Evolutionary conservation across 306 rosid species (phyloP), one percentile per base, ranked within the genome.

Genomic region (Cicer arietinum): DNA sequence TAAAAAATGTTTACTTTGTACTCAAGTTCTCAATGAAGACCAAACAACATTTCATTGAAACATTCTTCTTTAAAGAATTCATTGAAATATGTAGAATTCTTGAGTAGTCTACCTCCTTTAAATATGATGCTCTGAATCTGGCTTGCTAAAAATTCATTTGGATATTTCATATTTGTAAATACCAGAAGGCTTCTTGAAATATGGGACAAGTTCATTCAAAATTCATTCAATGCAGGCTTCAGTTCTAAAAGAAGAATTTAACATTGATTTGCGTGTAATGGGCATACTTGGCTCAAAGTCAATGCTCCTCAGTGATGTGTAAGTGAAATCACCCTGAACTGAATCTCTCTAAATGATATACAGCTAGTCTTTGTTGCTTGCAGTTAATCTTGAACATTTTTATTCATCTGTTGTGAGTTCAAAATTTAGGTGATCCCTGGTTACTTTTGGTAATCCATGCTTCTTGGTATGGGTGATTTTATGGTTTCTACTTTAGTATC

Each of bases 251-350:
- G 97, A 94, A 89, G 92, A 94, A 70, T 92, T 90, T 53, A 91
- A 94, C 88, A 94, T 94, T 80, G 98, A 91, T 81, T 81, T 94
- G 81, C 98, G 97, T 74, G 98, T 91, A 41, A 60, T 92, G 95
- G 98, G 97, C 86, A 94, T 94, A 73, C 86, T 85, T 71, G 83
- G 96, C 65, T 89, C 95, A 71, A 84, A 81, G 74, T 87, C 84
- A 74, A 94, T 94, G 97, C 87, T 94, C 83, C 86, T 94, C 68
- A 87, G 91, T 74, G 93, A 94, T 56, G 16, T 8, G 98, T 94
- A 90, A 94, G 97, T 91, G 74, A 25, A 75, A 79, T 60, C 4
- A 42, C 25, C 70, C 65, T 30, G 45, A 65, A 61, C 57, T 37
- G 59, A 70, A 12, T 82, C 71, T 60, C 30, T 78, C 50, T 14